These are phyloP conservation scores for Corinectria fuckeliana DNA, from an alignment of 2,329 filamentous ascomycete species.

Conservation along the genomic window DNA sequence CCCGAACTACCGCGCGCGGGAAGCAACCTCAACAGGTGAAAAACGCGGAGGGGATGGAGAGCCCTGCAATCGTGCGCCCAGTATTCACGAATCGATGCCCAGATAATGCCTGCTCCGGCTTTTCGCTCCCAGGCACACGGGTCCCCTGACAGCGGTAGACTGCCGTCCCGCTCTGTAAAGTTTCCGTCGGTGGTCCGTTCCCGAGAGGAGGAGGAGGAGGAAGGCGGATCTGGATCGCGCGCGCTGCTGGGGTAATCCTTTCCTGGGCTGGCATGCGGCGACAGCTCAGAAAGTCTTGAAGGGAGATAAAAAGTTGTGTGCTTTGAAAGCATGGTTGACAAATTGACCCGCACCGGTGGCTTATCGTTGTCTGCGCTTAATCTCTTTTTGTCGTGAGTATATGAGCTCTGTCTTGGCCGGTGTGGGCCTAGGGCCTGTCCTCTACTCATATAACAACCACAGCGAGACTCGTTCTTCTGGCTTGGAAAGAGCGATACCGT, in stretches of 20 bases:
- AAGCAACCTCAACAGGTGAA: background rate
- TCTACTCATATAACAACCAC: background rate
- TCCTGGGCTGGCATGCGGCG: background rate
- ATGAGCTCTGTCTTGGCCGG: background rate
- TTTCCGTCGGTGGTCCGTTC: background rate
- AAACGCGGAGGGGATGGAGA: background rate
- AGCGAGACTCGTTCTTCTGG: background rate
- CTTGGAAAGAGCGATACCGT: background rate
- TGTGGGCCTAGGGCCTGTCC: background rate
- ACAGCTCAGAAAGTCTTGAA: background rate
- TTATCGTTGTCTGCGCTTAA: background rate
- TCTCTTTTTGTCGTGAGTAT: background rate
- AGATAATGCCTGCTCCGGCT: too few species aligned
- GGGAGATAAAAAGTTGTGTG: background rate
- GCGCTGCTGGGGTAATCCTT: background rate
- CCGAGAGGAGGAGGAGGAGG: too few species aligned
- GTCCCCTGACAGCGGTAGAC: background rate
- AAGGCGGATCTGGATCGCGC: background rate
- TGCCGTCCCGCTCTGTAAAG: background rate
- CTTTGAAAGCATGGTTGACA: constrained; percentile 15
- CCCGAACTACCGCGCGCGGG: constrained; percentile 13
- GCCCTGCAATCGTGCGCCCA: too few species aligned
- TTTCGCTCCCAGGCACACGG: too few species aligned
- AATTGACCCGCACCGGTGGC: background rate
- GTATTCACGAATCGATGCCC: too few species aligned